Conservation (phyloP, 352 stramenopile species). For the Globisporangium perplexum region DNA sequence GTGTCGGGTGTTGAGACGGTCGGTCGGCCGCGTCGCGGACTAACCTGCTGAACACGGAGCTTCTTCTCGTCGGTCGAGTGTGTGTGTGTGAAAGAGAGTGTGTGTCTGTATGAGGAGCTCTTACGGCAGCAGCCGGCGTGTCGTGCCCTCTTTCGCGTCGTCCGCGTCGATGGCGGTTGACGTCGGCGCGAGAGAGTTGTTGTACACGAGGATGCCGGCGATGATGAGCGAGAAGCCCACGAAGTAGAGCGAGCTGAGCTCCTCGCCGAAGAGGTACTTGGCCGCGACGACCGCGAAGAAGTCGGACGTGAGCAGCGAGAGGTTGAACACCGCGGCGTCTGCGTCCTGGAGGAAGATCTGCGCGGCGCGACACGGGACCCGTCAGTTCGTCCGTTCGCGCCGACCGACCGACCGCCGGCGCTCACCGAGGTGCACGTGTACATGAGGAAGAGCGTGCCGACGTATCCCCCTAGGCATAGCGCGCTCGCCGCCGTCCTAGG, state of each 20-base stretch:
- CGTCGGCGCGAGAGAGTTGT: slow-evolving; percentile 38
- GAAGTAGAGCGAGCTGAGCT: slow-evolving; percentile 82
- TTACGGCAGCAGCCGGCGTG: slow-evolving; percentile 12
- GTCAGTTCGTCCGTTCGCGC: neutral
- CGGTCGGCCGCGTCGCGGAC: too few species aligned
- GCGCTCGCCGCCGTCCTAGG: slow-evolving; percentile 43
- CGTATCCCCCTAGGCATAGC: slow-evolving; percentile 69
- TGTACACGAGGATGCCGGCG: slow-evolving; percentile 67
- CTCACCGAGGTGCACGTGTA: slow-evolving; percentile 87
- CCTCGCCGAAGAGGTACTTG: slow-evolving; percentile 87
- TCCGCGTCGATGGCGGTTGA: slow-evolving; percentile 28
- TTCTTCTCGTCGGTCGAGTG: too few species aligned
- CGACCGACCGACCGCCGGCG: slow-evolving; percentile 10
- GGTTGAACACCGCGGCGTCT: slow-evolving; percentile 95
- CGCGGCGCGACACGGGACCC: neutral
- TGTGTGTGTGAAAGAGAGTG: too few species aligned
- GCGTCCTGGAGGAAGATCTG: slow-evolving; percentile 68
- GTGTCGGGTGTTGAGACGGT: too few species aligned
- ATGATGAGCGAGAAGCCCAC: slow-evolving; percentile 83
- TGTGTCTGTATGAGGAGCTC: too few species aligned
- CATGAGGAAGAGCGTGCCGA: slow-evolving; percentile 84
- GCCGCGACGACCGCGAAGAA: slow-evolving; percentile 90
- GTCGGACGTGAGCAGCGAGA: slow-evolving; percentile 95
- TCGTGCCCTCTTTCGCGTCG: slow-evolving; percentile 25
- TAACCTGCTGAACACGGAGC: too few species aligned